A percentile compares a stretch with the other conserved stretches of the same genome.
These are phyloP conservation scores for Aspergillus bridgeri DNA, from an alignment of 495 filamentous ascomycete species.

Conservation along the genomic window DNA sequence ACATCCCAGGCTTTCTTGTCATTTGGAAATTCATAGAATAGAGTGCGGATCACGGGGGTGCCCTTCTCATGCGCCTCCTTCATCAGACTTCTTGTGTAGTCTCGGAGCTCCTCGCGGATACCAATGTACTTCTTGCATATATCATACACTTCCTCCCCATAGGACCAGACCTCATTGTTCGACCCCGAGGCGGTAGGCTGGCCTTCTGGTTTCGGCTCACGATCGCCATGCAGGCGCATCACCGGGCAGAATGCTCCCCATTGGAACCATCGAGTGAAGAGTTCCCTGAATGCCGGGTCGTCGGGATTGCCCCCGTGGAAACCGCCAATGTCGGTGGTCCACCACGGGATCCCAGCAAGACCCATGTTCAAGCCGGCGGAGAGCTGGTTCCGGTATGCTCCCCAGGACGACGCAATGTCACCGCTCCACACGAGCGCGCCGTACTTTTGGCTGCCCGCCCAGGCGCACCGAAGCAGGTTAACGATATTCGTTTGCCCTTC, in stretches of 20 bases:
- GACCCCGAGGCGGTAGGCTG: conserved; percentile 41
- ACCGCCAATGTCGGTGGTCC: conserved; percentile 59
- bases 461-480: conserved; percentile 56
- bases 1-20: conserved; percentile 48
- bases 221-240: conserved; percentile 57
- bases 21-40: conserved; percentile 56
- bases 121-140: conserved; percentile 54
- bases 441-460: conserved; percentile 58
- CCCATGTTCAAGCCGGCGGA: conserved; percentile 58
- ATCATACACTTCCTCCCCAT: conserved; percentile 51
- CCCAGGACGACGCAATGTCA: conserved; percentile 56
- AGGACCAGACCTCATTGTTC: conserved; percentile 58
- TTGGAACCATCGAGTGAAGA: conserved; percentile 61
- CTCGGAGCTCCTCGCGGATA: conserved; percentile 50
- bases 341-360: conserved; percentile 55
- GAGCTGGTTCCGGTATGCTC: conserved; percentile 51
- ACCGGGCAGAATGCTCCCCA: conserved; percentile 60
- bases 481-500: conserved; percentile 49
- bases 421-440: conserved; percentile 59
- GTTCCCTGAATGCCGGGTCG: conserved; percentile 51
- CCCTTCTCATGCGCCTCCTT: conserved; percentile 52
- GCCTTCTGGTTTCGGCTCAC: conserved; percentile 47
- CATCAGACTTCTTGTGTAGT: conserved; percentile 51
- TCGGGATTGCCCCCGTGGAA: conserved; percentile 55
- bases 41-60: conserved; percentile 50